Evolutionary conservation across 345 rosid species (phyloP).

Genomic region (Lumnitzera racemosa): DNA sequence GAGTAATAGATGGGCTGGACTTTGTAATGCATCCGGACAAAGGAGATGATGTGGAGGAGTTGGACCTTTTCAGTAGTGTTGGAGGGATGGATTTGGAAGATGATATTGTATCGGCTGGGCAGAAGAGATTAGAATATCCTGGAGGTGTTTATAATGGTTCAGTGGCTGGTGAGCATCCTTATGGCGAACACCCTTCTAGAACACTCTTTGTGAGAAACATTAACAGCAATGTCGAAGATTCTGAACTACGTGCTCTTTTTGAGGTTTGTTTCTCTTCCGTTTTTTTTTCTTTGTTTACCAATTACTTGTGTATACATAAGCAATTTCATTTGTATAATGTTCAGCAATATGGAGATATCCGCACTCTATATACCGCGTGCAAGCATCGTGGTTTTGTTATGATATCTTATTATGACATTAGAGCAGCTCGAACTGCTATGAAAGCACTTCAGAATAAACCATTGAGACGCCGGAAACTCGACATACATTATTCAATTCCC

Average conservation of each 20-base stretch:
- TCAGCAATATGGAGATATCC: slow-evolving; percentile 49
- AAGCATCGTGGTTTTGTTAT: slow-evolving; percentile 46
- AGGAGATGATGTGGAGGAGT: slow-evolving; percentile 47
- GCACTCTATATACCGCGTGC: slow-evolving; percentile 40
- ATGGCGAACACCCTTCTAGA: slow-evolving; percentile 42
- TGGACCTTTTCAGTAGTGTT: slow-evolving; percentile 55
- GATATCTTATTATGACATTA: slow-evolving; percentile 49
- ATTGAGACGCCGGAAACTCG: slow-evolving; percentile 35
- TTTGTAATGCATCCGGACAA: slow-evolving; percentile 12
- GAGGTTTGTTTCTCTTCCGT: slow-evolving; percentile 26
- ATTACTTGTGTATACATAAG: neutral
- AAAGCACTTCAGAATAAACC: slow-evolving; percentile 36
- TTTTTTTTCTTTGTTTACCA: neutral
- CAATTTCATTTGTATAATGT: neutral
- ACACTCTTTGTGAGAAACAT: slow-evolving; percentile 54
- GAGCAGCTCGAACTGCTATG: slow-evolving; percentile 53
- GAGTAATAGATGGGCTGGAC: slow-evolving; percentile 39
- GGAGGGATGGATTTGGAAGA: slow-evolving; percentile 72
- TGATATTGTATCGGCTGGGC: slow-evolving; percentile 21
- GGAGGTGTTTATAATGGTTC: slow-evolving; percentile 24
- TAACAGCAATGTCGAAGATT: slow-evolving; percentile 44
- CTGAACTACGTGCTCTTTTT: slow-evolving; percentile 44
- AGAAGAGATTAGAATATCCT: slow-evolving; percentile 21
- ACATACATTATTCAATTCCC: slow-evolving; percentile 47
- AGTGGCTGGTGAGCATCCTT: slow-evolving; percentile 29